phyloP scores from a whole-genome alignment of 129 eudicot species.

The Sambucus nigra region DNA sequence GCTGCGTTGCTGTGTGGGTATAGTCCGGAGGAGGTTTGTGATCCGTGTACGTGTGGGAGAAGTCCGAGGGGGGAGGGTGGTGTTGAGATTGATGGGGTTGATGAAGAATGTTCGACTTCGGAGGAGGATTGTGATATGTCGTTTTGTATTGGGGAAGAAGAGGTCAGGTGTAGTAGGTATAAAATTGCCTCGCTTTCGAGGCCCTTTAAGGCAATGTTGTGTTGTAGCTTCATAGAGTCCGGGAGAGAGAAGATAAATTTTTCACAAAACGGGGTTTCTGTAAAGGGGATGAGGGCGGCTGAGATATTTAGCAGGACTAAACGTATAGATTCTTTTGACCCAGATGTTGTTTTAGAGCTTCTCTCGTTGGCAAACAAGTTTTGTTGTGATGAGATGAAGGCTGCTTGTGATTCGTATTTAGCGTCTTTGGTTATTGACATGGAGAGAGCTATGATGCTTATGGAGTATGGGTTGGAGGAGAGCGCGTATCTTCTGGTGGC shows the following conservation, averaged over 20 bases:
- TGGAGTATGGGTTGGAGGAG: slow-evolving; percentile 62
- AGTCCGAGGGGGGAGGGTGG: slow-evolving; percentile 11
- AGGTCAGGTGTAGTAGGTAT: slow-evolving; percentile 43
- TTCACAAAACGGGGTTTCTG: slow-evolving; percentile 39
- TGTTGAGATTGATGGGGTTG: slow-evolving; percentile 5
- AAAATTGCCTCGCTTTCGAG: slow-evolving; percentile 44
- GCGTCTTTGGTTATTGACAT: slow-evolving; percentile 36
- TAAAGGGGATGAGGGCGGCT: slow-evolving; percentile 38
- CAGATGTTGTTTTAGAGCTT: slow-evolving; percentile 39
- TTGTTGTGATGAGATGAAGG: slow-evolving; percentile 51
- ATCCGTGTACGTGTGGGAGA: slow-evolving; percentile 28
- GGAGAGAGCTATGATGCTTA: slow-evolving; percentile 37
- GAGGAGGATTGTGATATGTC: slow-evolving; percentile 47
- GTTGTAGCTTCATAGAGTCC: slow-evolving; percentile 42
- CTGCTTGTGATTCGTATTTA: slow-evolving; percentile 49
- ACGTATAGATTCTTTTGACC: slow-evolving; percentile 29
- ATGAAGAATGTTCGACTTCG: slow-evolving; percentile 44
- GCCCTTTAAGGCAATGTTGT: slow-evolving; percentile 48
- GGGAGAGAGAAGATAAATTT: slow-evolving; percentile 42
- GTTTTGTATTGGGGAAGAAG: slow-evolving; percentile 50
- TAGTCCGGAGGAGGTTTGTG: slow-evolving; percentile 41
- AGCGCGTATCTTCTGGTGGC: slow-evolving; percentile 51
- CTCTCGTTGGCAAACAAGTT: slow-evolving; percentile 44
- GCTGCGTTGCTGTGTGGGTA: slow-evolving; percentile 37
- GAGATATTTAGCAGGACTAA: slow-evolving; percentile 47